Base-by-base conservation (phyloP, 2,329 filamentous ascomycete species). In the Pseudogymnoascus sp. region DNA sequence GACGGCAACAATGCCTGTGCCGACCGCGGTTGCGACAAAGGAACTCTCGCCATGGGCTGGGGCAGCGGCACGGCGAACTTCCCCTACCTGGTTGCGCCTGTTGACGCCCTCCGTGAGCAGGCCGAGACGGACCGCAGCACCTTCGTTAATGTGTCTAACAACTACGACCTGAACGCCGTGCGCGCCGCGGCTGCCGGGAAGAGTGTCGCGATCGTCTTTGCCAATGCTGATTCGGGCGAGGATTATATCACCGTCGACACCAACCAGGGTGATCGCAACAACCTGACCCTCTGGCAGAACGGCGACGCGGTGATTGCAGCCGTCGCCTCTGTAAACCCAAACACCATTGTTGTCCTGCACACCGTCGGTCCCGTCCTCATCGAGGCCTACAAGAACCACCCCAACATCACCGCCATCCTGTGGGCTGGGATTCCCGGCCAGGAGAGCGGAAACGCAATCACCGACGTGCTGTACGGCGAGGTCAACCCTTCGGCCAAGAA, bases 311-410 rank as follows among this genome's bases (percentile, higher is more conserved):
- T 97, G 62, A 89, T 97, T 75, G 83, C 89, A 75, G 91, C 89
- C 58, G 90, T 96, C 10, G 86, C 91, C 0, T 80, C 85, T 6
- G 72, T 85, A 65, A 92, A 88, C 80, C 86, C 88, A 77, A 96
- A 97, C 81, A 96, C 92, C 11, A 88, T 97, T 64, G 90, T 97
- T 14, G 85, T 97, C 63, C 88, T 97, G 64, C 93, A 97, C 78
- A 91, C 89, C 1, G 84, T 87, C 3, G 92, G 92, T 0, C 85
- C 92, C 0, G 89, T 95, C 4, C 77, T 95, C 0, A 76, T 97
- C 23, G 84, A 86, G 11, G 83, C 90, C 8, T 93, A 86, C 81
- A 86, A 89, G 69, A 77, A 89, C 61, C 86, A 85, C 74, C 83
- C 85, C 37, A 96, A 96, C 74, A 81, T 96, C 59, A 92, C 90